These are phyloP conservation scores for Sphenostylis stenocarpa DNA, from an alignment of 306 rosid genomes.

Conservation along the genomic window DNA sequence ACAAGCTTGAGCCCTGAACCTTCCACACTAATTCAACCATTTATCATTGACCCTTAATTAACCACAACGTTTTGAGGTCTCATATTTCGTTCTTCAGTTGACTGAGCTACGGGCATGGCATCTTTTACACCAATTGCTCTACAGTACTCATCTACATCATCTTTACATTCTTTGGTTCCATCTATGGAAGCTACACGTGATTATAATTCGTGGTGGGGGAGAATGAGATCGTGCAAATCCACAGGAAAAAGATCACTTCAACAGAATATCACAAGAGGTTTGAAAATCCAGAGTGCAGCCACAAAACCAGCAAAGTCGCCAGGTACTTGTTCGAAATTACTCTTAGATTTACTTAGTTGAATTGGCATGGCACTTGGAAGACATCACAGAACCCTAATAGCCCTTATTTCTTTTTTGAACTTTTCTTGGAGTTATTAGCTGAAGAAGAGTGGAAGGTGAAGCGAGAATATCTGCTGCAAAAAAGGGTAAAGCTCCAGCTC, in stretches of 20 bases:
- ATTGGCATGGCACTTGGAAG: conserved; percentile 14
- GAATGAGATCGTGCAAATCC: conserved; percentile 43
- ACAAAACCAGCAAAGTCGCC: conserved; percentile 87
- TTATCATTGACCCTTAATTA: conserved; percentile 3
- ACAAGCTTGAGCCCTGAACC: neutral
- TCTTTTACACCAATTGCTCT: conserved; percentile 56
- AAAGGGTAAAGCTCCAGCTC: conserved; percentile 54
- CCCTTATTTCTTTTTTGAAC: neutral
- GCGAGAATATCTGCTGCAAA: conserved; percentile 67
- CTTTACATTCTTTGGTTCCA: conserved; percentile 47
- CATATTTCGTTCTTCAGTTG: conserved; percentile 23
- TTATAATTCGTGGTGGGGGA: conserved; percentile 41
- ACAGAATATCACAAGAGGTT: conserved; percentile 42
- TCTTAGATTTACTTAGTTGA: neutral
- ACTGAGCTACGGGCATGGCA: conserved; percentile 51
- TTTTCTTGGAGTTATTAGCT: conserved; percentile 62
- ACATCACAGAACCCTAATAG: conserved; percentile 17
- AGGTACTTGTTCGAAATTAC: conserved; percentile 50
- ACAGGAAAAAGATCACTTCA: conserved; percentile 38
- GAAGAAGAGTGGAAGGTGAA: conserved; percentile 97
- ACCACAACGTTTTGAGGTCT: neutral
- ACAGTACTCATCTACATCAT: conserved; percentile 53
- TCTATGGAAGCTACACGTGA: conserved; percentile 48
- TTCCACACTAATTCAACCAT: conserved; percentile 29
- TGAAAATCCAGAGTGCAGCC: conserved; percentile 66